Conservation (phyloP, 1,284 basidiomycete species). For the Cryptococcus wingfieldii region DNA sequence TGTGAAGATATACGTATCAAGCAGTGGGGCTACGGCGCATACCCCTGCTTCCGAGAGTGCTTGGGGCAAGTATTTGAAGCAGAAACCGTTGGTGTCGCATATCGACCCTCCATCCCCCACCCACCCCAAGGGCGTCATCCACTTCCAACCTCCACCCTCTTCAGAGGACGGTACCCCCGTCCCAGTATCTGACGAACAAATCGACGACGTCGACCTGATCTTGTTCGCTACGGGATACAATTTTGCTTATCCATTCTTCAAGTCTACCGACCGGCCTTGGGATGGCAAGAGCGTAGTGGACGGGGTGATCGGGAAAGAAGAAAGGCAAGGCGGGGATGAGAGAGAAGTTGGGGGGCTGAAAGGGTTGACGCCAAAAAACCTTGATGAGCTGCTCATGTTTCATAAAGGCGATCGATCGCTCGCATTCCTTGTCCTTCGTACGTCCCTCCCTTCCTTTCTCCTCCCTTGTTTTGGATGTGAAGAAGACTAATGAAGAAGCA, state of each 20-base stretch:
- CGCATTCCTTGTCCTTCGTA: slow-evolving; percentile 43
- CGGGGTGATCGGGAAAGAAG: slow-evolving; percentile 10
- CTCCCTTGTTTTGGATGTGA: not conserved
- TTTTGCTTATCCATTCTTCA: slow-evolving; percentile 49
- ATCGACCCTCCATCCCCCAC: slow-evolving; percentile 16
- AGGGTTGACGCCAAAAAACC: slow-evolving; percentile 35
- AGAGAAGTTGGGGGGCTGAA: slow-evolving; percentile 37
- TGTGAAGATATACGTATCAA: slow-evolving; percentile 41
- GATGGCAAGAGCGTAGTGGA: slow-evolving; percentile 12
- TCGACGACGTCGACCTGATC: slow-evolving; percentile 43
- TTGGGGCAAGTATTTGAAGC: slow-evolving; percentile 39
- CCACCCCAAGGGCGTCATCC: slow-evolving; percentile 23
- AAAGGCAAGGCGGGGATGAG: slow-evolving; percentile 16
- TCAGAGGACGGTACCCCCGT: not conserved
- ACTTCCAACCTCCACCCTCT: slow-evolving; percentile 24
- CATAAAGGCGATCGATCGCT: slow-evolving; percentile 45
- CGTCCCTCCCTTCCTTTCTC: slow-evolving; percentile 14
- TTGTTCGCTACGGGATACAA: slow-evolving; percentile 53
- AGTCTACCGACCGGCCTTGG: slow-evolving; percentile 42
- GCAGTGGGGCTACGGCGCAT: slow-evolving; percentile 10
- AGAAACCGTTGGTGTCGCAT: slow-evolving; percentile 39
- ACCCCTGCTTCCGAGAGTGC: slow-evolving; percentile 19
- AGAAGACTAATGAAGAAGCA: slow-evolving; percentile 6
- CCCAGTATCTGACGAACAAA: not conserved
- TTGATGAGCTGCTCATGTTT: slow-evolving; percentile 45